A percentile compares a stretch with the other conserved stretches of the same genome.
Evolutionary conservation across 1,139 yeast species (phyloP).

Genomic region (Pichia sorboxylosa): DNA sequence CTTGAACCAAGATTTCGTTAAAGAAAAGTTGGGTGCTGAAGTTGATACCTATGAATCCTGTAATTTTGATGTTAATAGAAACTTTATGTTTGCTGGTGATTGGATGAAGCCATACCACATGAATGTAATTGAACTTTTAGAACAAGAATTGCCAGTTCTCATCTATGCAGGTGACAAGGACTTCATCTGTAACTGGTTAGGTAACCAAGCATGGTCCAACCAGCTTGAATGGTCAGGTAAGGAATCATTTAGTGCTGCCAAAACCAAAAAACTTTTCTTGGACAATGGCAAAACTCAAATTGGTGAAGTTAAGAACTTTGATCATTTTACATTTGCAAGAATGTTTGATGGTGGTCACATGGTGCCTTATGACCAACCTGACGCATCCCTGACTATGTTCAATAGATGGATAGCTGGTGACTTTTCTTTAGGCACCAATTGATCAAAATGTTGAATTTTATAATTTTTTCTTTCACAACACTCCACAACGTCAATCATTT

Average conservation of each 20-base stretch:
- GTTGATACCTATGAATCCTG: slow-evolving; percentile 76
- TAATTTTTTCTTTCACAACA: no score
- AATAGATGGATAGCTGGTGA: slow-evolving; percentile 39
- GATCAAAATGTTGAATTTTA: no score
- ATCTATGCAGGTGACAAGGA: slow-evolving; percentile 82
- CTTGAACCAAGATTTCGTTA: slow-evolving; percentile 58
- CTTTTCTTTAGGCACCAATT: slow-evolving; percentile 22
- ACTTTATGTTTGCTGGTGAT: slow-evolving; percentile 78
- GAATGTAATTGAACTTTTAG: slow-evolving; percentile 41
- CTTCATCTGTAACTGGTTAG: slow-evolving; percentile 80
- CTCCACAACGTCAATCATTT: no score
- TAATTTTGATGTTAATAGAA: slow-evolving; percentile 72
- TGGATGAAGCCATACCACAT: slow-evolving; percentile 83
- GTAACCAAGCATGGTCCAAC: slow-evolving; percentile 76
- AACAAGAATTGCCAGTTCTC: slow-evolving; percentile 52
- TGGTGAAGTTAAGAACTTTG: slow-evolving; percentile 47
- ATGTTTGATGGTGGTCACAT: slow-evolving; percentile 59
- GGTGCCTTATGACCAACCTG: slow-evolving; percentile 47
- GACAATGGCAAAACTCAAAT: slow-evolving; percentile 33
- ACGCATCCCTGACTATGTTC: slow-evolving; percentile 32
- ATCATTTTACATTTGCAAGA: slow-evolving; percentile 50
- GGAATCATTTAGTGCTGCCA: slow-evolving; percentile 38
- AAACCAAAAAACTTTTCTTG: slow-evolving; percentile 26
- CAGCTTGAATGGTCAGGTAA: slow-evolving; percentile 55
- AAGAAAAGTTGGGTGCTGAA: slow-evolving; percentile 84